These are phyloP conservation scores for Neocallimastix lanati DNA, from an alignment of 192 early-diverging fungal species.

Conservation along the genomic window DNA sequence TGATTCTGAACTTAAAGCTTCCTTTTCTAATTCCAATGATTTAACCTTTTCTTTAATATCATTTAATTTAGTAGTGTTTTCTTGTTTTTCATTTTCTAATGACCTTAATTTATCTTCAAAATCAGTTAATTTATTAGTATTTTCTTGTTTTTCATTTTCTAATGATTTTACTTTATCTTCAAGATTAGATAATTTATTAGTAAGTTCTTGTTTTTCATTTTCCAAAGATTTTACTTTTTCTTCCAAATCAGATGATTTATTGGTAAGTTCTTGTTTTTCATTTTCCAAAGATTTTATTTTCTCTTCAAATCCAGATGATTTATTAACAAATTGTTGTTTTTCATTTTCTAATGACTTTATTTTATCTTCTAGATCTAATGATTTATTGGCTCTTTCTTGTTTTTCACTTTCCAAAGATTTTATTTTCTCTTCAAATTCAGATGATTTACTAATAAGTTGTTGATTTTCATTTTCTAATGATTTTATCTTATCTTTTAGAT, in stretches of 20 bases:
- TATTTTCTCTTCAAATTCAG: background rate
- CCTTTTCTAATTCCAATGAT: background rate
- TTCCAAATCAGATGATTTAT: background rate
- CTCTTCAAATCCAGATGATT: background rate
- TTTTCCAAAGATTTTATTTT: background rate
- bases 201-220: background rate
- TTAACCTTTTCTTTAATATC: background rate
- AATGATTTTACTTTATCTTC: background rate
- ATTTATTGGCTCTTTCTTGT: background rate
- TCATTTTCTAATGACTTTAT: background rate
- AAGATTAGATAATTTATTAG: background rate
- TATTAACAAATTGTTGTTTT: background rate
- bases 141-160: background rate
- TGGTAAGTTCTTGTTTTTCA: background rate
- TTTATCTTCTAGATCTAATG: background rate
- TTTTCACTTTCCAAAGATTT: background rate
- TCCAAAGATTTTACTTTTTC: background rate
- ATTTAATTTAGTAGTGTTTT: background rate
- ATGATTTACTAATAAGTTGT: too few relatives aligned
- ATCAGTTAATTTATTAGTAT: background rate
- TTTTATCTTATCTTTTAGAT: background rate
- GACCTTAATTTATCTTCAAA: background rate
- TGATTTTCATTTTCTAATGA: too few relatives aligned
- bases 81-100: background rate
- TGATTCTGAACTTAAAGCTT: background rate